These are phyloP conservation scores for Candida oleophila DNA, from an alignment of 805 yeast genomes.

Conservation along the genomic window DNA sequence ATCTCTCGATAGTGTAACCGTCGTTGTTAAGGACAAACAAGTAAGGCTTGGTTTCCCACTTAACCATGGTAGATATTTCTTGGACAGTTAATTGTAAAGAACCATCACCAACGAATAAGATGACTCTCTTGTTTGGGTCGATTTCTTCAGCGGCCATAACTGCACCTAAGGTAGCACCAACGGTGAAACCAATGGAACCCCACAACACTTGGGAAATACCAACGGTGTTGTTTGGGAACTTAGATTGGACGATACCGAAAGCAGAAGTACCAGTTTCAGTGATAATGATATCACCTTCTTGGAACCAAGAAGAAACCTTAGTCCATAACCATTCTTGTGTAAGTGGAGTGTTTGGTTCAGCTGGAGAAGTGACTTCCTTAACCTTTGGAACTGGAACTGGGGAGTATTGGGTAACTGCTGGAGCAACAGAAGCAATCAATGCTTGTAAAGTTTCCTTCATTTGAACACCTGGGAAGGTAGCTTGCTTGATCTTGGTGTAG, in stretches of 20 bases:
- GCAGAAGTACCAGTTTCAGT: constrained; percentile 78
- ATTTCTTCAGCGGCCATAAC: constrained; percentile 65
- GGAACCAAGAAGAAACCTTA: constrained; percentile 58
- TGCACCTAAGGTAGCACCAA: constrained; percentile 69
- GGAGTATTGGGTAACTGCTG: constrained; percentile 40
- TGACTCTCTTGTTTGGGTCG: constrained; percentile 59
- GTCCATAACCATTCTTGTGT: constrained; percentile 72
- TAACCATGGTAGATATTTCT: constrained; percentile 67
- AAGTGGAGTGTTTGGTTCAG: constrained; percentile 27
- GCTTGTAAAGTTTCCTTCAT: constrained; percentile 47
- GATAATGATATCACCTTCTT: constrained; percentile 64
- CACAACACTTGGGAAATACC: constrained; percentile 75
- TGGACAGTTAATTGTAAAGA: constrained; percentile 73
- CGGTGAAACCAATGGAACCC: constrained; percentile 74
- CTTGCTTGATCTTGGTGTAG: constrained; percentile 39
- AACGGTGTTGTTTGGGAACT: constrained; percentile 58
- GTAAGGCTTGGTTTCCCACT: constrained; percentile 67
- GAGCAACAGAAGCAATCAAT: constrained; percentile 36
- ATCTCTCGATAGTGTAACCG: constrained; percentile 75
- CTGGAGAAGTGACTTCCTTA: constrained; percentile 46
- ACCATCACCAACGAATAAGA: constrained; percentile 73
- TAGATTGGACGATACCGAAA: constrained; percentile 65
- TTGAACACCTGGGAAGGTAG: constrained; percentile 40
- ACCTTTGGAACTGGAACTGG: constrained; percentile 58
- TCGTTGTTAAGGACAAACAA: constrained; percentile 67